Conservation (phyloP, 495 filamentous ascomycete species). For the Aspergillus carlsbadensis region DNA sequence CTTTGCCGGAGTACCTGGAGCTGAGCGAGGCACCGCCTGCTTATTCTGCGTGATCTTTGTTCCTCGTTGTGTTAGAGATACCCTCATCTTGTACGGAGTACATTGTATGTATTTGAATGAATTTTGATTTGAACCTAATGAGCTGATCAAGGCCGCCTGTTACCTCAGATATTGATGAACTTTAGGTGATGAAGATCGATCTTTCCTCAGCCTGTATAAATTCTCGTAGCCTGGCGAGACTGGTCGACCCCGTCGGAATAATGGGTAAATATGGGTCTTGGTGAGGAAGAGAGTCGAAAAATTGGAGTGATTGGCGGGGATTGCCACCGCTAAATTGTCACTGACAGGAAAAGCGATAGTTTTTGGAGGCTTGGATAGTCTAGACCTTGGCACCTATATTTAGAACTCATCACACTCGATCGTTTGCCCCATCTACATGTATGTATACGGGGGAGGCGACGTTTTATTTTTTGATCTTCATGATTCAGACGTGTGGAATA, state of each 20-base stretch:
- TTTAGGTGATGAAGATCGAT: no score
- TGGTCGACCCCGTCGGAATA: no score
- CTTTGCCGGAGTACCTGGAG: background rate
- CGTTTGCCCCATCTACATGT: background rate
- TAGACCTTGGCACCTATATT: background rate
- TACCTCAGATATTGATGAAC: no score
- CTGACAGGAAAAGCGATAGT: background rate
- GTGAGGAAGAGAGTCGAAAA: no score
- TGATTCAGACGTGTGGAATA: background rate
- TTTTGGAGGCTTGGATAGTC: background rate
- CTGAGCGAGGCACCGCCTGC: background rate
- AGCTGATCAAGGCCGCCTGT: no score
- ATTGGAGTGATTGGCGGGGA: background rate
- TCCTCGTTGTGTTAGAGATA: background rate
- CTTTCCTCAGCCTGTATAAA: no score
- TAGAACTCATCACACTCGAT: constrained; percentile 2
- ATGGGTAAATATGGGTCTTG: no score
- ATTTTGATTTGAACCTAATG: no score
- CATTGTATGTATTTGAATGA: no score
- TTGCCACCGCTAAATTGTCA: background rate
- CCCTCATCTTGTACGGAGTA: background rate
- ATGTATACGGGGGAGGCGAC: background rate
- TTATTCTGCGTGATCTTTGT: background rate
- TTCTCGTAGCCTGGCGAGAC: no score
- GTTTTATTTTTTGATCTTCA: background rate